Conservation (phyloP, 306 rosid species). For the Cucumis cinereus region DNA sequence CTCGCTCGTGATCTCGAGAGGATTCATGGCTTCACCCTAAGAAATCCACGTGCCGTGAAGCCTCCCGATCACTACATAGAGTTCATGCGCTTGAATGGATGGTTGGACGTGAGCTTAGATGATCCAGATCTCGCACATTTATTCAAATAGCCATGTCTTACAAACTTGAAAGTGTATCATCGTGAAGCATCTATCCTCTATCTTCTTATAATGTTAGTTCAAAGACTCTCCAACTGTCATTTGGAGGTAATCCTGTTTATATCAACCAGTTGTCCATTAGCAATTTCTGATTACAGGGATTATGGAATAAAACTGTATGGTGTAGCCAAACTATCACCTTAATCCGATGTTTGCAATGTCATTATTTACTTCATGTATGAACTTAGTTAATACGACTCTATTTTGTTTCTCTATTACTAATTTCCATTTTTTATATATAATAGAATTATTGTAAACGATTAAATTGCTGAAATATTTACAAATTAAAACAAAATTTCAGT, state of each 20-base stretch:
- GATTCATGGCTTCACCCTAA: conserved; percentile 46
- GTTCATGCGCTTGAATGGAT: conserved; percentile 59
- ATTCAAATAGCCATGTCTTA: conserved; percentile 27
- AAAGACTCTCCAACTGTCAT: not conserved
- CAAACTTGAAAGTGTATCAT: not conserved
- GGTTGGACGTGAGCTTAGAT: conserved; percentile 50
- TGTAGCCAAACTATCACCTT: not conserved
- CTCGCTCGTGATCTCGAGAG: conserved; percentile 47
- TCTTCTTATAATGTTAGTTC: not conserved
- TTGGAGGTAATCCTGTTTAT: not conserved
- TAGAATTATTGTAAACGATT: too few relatives aligned
- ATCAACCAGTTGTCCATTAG: not conserved
- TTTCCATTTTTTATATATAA: not conserved
- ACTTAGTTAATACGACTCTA: not conserved
- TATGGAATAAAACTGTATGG: not conserved
- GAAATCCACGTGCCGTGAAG: conserved; percentile 29
- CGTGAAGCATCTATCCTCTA: not conserved
- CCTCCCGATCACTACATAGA: conserved; percentile 63
- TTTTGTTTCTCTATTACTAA: not conserved
- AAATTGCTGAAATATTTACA: too few relatives aligned
- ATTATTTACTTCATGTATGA: not conserved
- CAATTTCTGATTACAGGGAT: not conserved
- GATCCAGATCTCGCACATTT: conserved; percentile 60
- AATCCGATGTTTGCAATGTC: not conserved
- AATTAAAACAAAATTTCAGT: too few relatives aligned